These are phyloP conservation scores for Veloboletus limbatus DNA, from an alignment of 1,284 basidiomycete species.

Conservation along the genomic window DNA sequence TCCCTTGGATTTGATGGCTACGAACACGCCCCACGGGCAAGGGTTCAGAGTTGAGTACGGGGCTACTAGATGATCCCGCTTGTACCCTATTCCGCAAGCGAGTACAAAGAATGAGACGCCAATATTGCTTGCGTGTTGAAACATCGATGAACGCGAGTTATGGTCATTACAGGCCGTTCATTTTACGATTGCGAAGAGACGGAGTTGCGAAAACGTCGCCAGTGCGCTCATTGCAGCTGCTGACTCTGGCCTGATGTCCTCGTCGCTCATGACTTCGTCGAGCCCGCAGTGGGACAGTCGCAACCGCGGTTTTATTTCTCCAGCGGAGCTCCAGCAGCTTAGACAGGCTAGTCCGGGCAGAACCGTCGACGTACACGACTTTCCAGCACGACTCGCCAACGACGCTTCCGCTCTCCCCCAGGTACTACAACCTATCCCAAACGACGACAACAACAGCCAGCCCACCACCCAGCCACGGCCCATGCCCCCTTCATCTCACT, in stretches of 20 bases:
- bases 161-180: neutral
- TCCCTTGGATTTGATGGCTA: conserved; percentile 75
- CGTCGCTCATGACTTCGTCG: conserved; percentile 24
- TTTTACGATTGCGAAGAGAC: no score
- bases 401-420: conserved; percentile 11
- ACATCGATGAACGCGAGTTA: no score
- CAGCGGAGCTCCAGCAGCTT: conserved; percentile 46
- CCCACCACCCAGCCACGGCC: conserved; percentile 21
- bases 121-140: no score
- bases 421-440: conserved; percentile 19
- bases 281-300: conserved; percentile 49
- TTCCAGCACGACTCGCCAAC: conserved; percentile 29
- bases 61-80: no score
- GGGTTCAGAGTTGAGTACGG: conserved; percentile 14
- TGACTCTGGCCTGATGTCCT: conserved; percentile 15
- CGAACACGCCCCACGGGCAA: conserved; percentile 43
- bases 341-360: conserved; percentile 34
- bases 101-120: no score
- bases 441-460: conserved; percentile 24
- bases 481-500: conserved; percentile 24
- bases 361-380: conserved; percentile 33
- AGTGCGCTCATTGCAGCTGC: no score
- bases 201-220: conserved; percentile 1
- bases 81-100: no score
- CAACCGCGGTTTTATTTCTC: conserved; percentile 48